Base-by-base conservation (phyloP, 805 yeast genomes). In the Barnettozyma sp. region DNA sequence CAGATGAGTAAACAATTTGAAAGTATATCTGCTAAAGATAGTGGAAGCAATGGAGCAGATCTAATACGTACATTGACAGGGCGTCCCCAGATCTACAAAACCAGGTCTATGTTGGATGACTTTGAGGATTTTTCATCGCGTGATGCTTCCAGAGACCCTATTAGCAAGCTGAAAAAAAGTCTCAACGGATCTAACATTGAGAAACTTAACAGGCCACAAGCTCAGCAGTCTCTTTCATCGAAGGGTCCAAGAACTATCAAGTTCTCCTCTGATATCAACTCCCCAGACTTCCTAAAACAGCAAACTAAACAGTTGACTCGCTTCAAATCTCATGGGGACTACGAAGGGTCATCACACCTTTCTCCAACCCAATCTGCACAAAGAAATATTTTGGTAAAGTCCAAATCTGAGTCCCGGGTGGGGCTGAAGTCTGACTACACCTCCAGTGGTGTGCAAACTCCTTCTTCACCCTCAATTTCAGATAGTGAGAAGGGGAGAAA, bases 31-130 rank as follows among this genome's bases (percentile, higher is more conserved):
- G 49, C 43, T 22, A 41, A 42, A 16, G 67, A 63, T 14, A 26
- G 19, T 19, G 26, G 16, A n/a, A 26, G 37, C 7, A 64, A 59
- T 34, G 60, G 63, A 12, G 67, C 66, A 0, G 58, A 57, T 25
- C 42, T 67, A 14, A 66, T 68, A 20, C 53, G 71, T 22, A 54
- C 65, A 0, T 44, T 67, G 17, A 66, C 73, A 1, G 71, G 69
- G 7, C 18, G 48, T 59, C 54, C 56, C 3, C 34, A 38, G 13
- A 20, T 51, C 4, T 39, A 37, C 20, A 48, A 44, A 24, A 36
- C 36, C 3, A 50, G 44, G 33, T 53, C 57, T 7, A 46, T 53
- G 54, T 36, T 53, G 34, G 56, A 51, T 36, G 52, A 43, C 5
- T 33, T 46, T 22, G 49, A 42, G 26, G 36, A 37, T 33, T 17